A percentile compares a stretch with the other conserved stretches of the same genome.
These are phyloP conservation scores for Dipteronia sinensis DNA, from an alignment of 345 rosid genomes.

Conservation along the genomic window DNA sequence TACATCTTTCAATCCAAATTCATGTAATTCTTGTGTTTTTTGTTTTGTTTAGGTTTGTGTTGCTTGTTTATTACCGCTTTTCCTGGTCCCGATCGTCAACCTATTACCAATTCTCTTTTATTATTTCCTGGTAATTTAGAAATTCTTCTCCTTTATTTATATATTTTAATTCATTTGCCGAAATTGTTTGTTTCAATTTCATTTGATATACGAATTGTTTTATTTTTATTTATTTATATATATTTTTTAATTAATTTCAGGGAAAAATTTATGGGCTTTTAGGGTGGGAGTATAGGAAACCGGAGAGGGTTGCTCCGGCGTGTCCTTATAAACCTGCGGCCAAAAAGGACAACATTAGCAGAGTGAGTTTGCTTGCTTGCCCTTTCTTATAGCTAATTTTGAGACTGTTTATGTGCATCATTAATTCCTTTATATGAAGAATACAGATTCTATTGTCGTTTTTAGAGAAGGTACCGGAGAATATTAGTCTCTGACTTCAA, in stretches of 20 bases:
- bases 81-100: conserved; percentile 89
- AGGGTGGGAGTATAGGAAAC: conserved; percentile 97
- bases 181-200: neutral
- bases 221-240: neutral
- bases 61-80: conserved; percentile 85
- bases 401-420: neutral
- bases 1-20: neutral
- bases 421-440: neutral
- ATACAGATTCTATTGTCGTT: neutral
- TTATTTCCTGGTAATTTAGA: conserved; percentile 56
- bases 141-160: neutral
- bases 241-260: conserved; percentile 36
- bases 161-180: neutral
- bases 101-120: conserved; percentile 67
- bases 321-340: conserved; percentile 77
- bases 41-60: conserved; percentile 69
- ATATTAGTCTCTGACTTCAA: neutral
- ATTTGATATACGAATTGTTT: neutral
- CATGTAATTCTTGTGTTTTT: neutral
- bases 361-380: conserved; percentile 40
- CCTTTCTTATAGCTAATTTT: neutral
- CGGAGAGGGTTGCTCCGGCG: conserved; percentile 79
- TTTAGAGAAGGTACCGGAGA: neutral
- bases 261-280: conserved; percentile 65
- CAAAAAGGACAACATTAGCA: conserved; percentile 32